A percentile compares a stretch with the other conserved stretches of the same genome.
Evolutionary conservation across 2,329 filamentous ascomycete genomes (phyloP).

Genomic region (Hawksworthiomyces lignivorus): DNA sequence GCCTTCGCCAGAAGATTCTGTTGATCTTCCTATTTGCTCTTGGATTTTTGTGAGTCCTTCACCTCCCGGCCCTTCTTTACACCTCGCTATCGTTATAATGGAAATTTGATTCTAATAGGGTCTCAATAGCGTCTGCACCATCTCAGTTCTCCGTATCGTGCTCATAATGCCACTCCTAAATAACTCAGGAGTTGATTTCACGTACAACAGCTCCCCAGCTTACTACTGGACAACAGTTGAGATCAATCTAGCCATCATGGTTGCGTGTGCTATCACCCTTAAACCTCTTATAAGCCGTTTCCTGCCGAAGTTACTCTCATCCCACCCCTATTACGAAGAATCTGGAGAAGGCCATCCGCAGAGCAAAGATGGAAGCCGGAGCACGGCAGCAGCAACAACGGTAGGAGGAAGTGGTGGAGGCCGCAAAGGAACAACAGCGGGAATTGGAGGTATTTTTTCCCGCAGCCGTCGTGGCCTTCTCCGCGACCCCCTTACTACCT

Average conservation of each 20-base stretch:
- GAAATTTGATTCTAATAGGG: no score
- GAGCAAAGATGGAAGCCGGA: no score
- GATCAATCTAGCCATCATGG: constrained; percentile 27
- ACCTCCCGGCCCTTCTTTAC: not conserved
- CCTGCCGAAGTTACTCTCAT: not conserved
- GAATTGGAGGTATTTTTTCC: no score
- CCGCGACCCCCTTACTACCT: not conserved
- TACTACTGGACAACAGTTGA: constrained; percentile 29
- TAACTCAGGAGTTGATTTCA: constrained; percentile 18
- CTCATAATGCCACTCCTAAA: constrained; percentile 17
- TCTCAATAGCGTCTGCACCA: constrained; percentile 29
- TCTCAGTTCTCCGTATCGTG: constrained; percentile 26
- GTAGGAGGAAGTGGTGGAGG: no score
- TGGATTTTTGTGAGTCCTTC: constrained; percentile 30
- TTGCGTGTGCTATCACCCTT: constrained; percentile 29
- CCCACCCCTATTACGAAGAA: no score
- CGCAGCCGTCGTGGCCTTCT: not conserved
- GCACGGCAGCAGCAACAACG: no score
- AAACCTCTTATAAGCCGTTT: constrained; percentile 21
- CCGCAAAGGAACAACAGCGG: no score
- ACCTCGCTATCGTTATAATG: not conserved
- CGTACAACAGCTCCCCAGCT: constrained; percentile 21
- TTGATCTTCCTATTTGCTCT: constrained; percentile 28
- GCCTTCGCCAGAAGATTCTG: constrained; percentile 7
- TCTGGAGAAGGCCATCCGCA: no score